A percentile compares a stretch with the other conserved stretches of the same genome.
phyloP scores from a whole-genome alignment of 352 stramenopile species.

The Globisporangium nodosum region DNA sequence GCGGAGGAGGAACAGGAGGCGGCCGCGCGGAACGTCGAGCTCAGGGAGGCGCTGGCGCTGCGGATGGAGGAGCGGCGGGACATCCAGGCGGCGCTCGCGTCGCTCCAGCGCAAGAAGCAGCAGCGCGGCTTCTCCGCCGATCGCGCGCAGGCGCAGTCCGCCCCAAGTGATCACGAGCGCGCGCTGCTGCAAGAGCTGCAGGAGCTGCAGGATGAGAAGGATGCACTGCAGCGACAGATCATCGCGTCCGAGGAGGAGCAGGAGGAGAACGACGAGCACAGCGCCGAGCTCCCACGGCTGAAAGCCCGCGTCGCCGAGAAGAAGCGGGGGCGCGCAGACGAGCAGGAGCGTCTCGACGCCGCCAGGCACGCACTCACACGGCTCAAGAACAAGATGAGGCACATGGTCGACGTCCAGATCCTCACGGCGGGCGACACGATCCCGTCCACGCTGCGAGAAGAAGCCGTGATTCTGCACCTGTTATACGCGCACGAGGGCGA shows the following conservation, averaged over 20 bases:
- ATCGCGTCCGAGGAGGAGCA: conserved; percentile 33
- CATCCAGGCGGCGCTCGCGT: conserved; percentile 49
- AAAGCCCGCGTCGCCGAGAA: conserved; percentile 26
- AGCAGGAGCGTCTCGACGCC: conserved; percentile 32
- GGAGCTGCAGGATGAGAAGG: conserved; percentile 38
- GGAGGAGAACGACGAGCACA: conserved; percentile 31
- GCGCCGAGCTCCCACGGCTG: conserved; percentile 24
- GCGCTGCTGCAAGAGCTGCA: conserved; percentile 21
- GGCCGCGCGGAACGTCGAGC: conserved; percentile 19
- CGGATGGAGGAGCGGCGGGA: conserved; percentile 54
- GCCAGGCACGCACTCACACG: conserved; percentile 30
- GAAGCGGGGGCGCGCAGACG: conserved; percentile 16
- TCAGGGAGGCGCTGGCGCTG: conserved; percentile 42
- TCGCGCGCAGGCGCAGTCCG: conserved; percentile 2
- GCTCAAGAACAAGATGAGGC: conserved; percentile 56
- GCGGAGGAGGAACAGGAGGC: conserved; percentile 4
- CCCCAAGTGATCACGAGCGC: conserved; percentile 16
- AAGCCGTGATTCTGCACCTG: conserved; percentile 57
- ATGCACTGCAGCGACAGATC: conserved; percentile 39
- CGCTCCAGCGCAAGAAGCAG: conserved; percentile 36
- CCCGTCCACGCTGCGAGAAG: conserved; percentile 37
- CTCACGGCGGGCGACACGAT: conserved; percentile 40
- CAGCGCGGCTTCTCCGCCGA: conserved; percentile 9
- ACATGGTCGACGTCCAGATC: conserved; percentile 64
- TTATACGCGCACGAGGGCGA: conserved; percentile 55